phyloP scores from a whole-genome alignment of 352 stramenopile species.

The Phytophthora citricola region DNA sequence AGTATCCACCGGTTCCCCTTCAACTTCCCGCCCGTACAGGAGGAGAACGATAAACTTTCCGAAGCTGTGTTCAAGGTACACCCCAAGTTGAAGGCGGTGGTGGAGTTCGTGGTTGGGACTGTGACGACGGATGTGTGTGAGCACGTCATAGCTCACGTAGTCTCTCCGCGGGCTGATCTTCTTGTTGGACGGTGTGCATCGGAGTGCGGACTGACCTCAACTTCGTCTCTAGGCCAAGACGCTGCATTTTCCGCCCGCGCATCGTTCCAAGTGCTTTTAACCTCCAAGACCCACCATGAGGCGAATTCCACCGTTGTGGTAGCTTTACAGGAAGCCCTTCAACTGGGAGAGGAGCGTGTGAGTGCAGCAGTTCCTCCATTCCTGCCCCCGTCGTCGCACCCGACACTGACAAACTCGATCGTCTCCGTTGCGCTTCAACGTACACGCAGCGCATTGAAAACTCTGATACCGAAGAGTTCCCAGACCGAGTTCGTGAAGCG shows the following conservation, averaged over 20 bases:
- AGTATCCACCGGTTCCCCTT: background rate
- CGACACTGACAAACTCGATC: constrained; percentile 44
- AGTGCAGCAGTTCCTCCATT: constrained; percentile 38
- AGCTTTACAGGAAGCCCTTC: constrained; percentile 41
- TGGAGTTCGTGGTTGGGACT: constrained; percentile 73
- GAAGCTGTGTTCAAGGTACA: constrained; percentile 71
- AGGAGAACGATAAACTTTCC: constrained; percentile 47
- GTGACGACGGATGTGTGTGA: constrained; percentile 71
- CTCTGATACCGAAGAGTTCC: constrained; percentile 49
- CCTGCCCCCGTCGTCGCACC: constrained; percentile 47
- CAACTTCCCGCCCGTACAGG: constrained; percentile 10
- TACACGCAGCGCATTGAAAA: constrained; percentile 36
- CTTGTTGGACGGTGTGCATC: constrained; percentile 49
- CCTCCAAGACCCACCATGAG: constrained; percentile 36
- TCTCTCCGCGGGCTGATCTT: constrained; percentile 46
- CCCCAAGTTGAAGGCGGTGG: constrained; percentile 54
- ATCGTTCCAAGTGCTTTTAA: constrained; percentile 51
- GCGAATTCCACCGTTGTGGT: constrained; percentile 29
- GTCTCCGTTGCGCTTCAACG: constrained; percentile 43
- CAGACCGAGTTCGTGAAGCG: constrained; percentile 64
- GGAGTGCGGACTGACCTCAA: constrained; percentile 29
- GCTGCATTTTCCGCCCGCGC: constrained; percentile 18
- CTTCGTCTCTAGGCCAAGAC: constrained; percentile 4
- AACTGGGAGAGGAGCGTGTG: constrained; percentile 44
- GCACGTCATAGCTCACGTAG: constrained; percentile 52